A percentile compares a stretch with the other conserved stretches of the same genome.
phyloP scores from a whole-genome alignment of 129 eudicot genomes.

The Silybum marianum region DNA sequence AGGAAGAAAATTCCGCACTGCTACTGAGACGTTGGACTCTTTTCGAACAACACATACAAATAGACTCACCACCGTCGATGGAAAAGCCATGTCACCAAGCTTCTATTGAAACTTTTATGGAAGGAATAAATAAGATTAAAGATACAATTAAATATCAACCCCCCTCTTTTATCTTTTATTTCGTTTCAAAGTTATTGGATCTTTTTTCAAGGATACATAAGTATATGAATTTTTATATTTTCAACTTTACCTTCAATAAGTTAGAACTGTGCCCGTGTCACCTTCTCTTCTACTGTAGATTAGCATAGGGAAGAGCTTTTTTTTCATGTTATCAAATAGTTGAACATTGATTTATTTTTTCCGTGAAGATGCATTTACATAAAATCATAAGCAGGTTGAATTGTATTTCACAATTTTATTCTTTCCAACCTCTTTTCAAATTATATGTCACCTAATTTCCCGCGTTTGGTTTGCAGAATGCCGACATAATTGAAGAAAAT shows the following conservation, averaged over 20 bases:
- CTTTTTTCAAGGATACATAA: background rate
- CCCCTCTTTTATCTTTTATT: background rate
- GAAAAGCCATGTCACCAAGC: background rate
- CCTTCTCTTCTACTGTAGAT: background rate
- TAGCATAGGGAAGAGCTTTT: background rate
- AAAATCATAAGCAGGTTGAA: no score
- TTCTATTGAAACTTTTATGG: background rate
- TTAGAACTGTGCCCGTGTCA: background rate
- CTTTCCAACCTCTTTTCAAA: background rate
- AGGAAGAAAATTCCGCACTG: background rate
- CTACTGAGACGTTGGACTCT: background rate
- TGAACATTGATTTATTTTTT: no score
- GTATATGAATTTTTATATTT: no score
- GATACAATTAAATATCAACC: background rate
- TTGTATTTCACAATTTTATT: background rate
- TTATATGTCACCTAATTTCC: background rate
- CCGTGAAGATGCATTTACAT: background rate
- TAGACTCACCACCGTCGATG: background rate
- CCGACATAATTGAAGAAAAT: background rate
- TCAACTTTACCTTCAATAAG: background rate
- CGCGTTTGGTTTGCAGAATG: background rate
- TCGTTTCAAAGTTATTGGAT: background rate
- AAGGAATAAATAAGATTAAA: background rate
- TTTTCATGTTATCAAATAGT: background rate
- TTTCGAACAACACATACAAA: background rate